These are phyloP conservation scores for Cucumis sativus DNA, from an alignment of 306 rosid genomes.

Conservation along the genomic window Cucumber_9930_V3 NC_026661.2:4032001-4032500, in stretches of 20 bases:
- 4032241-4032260: neutral
- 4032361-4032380: neutral
- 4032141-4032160: neutral
- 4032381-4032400: neutral
- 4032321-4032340: neutral
- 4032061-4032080: neutral
- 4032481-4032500: neutral
- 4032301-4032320: neutral
- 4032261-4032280: neutral
- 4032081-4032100: neutral
- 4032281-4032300: neutral
- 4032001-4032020: neutral
- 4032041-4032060: neutral
- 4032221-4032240: neutral
- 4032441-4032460: neutral
- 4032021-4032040: neutral
- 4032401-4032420: neutral
- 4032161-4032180: neutral
- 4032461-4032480: neutral
- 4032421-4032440: neutral
- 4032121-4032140: neutral
- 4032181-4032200: neutral
- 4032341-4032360: neutral
- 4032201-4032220: neutral
- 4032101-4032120: neutral